Base-by-base conservation (phyloP, 257 asterid species). In the Primulina tabacum region DNA sequence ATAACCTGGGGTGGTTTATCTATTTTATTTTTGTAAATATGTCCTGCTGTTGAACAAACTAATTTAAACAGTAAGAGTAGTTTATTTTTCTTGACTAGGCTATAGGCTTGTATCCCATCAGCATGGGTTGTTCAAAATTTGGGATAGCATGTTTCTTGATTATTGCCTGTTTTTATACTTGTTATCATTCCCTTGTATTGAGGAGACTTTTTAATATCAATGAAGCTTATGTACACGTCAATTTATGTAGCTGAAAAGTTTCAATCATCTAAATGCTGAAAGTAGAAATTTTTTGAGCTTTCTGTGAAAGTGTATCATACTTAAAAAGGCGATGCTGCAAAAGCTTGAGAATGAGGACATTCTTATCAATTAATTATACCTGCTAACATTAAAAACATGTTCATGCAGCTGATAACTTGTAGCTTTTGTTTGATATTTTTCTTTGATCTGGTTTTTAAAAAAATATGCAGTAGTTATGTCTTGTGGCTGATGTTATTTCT, bases 401-500 rank as follows among this genome's bases (percentile, higher is more conserved):
- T 47, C 20, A 47, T 47, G 56, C 56, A 16, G 18, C 18, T 47
- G 56, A 47, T 43, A 43, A 12, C 53, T 12, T 43, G 53, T 12
- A 3, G 10, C n/a, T 43, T 43, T 12, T 43, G 53, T 43, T 43
- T 4, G 1, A 12, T 8, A 4, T 43, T 11, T 43, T 43, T 43
- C 17, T 43, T 38, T 12, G 53, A 43, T 34, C 38, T 34, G 38
- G 9, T 34, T 33, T 28, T 34, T 6, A 34, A 34, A 7, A n/a
- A 34, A 34, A 6, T 12, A 12, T 43, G n/a, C 53, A 2, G 53
- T n/a, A 37, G 16, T 16, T 60, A 18, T 57, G 32, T 61, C 6
- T 71, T 58, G 60, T 24, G 29, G 38, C 70, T 72, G 33, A 47
- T 16, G 59, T 60, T 50, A 40, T 72, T 65, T 35, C 70, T 79